Conservation (phyloP, 2,329 filamentous ascomycete genomes). For the Colletotrichum sp. region DNA sequence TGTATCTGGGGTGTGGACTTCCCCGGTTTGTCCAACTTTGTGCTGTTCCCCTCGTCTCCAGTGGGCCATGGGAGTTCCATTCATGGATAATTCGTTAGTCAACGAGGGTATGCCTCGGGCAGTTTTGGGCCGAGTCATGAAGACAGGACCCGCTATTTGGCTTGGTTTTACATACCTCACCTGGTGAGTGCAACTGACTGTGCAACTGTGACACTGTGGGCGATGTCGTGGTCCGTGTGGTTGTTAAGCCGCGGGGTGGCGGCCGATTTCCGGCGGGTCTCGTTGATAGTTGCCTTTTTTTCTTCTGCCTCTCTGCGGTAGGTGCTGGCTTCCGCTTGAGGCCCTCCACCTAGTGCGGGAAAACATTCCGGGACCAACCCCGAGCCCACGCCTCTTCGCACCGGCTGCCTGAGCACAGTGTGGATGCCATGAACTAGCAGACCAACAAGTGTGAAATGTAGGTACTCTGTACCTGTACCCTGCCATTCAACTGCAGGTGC, state of each 20-base stretch:
- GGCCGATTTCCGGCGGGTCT: not conserved
- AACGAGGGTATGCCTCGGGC: constrained; percentile 12
- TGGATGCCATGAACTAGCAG: no score
- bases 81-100: constrained; percentile 16
- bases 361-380: constrained; percentile 10
- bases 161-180: not conserved
- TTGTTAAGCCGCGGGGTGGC: not conserved
- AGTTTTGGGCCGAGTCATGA: constrained; percentile 17
- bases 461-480: not conserved
- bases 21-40: not conserved
- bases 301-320: not conserved
- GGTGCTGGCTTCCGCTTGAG: not conserved
- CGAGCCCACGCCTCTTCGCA: not conserved
- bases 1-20: constrained; percentile 3
- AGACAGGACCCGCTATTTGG: not conserved
- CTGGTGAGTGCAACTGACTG: no score
- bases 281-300: not conserved
- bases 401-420: no score
- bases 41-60: not conserved
- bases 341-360: not conserved
- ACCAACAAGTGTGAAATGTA: not conserved
- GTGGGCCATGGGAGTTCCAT: constrained; percentile 6
- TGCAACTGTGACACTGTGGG: not conserved
- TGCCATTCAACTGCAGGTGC: not conserved
- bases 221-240: not conserved